phyloP scores from a whole-genome alignment of 352 stramenopile species.

The Phytophthora multivora region DNA sequence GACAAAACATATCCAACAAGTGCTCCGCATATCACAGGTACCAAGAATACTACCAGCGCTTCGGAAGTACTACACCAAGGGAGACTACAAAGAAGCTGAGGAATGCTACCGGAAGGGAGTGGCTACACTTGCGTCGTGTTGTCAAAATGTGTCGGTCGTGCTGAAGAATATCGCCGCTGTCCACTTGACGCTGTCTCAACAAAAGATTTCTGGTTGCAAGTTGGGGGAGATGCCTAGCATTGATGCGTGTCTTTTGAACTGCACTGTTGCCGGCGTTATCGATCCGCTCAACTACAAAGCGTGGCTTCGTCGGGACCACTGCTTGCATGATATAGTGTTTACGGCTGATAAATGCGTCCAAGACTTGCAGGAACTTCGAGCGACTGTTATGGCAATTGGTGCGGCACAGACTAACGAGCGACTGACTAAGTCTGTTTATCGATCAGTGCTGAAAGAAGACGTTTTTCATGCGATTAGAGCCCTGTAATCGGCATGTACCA shows the following conservation, averaged over 20 bases:
- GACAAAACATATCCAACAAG: too few relatives aligned
- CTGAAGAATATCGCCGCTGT: conserved; percentile 37
- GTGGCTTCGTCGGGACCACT: conserved; percentile 28
- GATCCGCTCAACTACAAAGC: conserved; percentile 34
- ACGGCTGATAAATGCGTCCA: conserved; percentile 2
- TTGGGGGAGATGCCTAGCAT: neutral
- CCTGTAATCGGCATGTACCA: too few relatives aligned
- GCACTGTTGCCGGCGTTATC: conserved; percentile 31
- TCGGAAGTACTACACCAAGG: conserved; percentile 13
- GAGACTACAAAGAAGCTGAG: conserved; percentile 12
- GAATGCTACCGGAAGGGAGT: conserved; percentile 22
- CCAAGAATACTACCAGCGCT: too few relatives aligned
- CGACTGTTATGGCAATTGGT: neutral
- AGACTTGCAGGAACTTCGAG: conserved; percentile 9
- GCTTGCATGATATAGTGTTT: conserved; percentile 22
- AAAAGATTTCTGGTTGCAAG: neutral
- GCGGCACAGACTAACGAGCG: neutral
- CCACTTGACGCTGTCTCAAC: conserved; percentile 6
- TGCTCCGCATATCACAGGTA: too few relatives aligned
- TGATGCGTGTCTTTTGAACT: conserved; percentile 29
- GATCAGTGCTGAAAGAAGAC: too few relatives aligned
- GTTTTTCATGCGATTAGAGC: too few relatives aligned
- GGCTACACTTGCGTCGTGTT: neutral
- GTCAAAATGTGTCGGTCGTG: conserved; percentile 18
- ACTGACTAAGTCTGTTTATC: conserved; percentile 14